Evolutionary conservation across 129 eudicot genomes (phyloP).

Genomic region (Artemisia annua): DNA sequence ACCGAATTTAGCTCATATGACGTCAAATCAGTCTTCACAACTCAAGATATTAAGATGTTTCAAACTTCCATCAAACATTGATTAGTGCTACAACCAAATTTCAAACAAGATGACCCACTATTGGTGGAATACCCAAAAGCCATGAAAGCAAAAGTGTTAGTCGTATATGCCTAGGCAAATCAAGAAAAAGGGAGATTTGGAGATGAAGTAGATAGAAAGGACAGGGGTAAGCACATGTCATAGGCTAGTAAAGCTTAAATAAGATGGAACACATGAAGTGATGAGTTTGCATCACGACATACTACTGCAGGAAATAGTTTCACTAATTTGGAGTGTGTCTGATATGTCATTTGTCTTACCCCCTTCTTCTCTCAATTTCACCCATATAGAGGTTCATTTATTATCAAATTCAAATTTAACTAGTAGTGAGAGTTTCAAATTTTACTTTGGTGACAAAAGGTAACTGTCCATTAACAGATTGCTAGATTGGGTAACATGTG

Average conservation of each 20-base stretch:
- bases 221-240: constrained; percentile 36
- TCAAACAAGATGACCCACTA: constrained; percentile 24
- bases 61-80: no score
- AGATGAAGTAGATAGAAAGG: constrained; percentile 28
- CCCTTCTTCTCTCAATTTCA: constrained; percentile 28
- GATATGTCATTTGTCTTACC: constrained; percentile 38
- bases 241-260: constrained; percentile 43
- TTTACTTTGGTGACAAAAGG: not conserved
- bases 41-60: no score
- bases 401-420: not conserved
- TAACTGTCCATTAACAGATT: constrained; percentile 17
- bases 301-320: constrained; percentile 39
- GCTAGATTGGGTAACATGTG: constrained; percentile 22
- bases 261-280: constrained; percentile 45
- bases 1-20: no score
- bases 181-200: constrained; percentile 31
- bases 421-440: constrained; percentile 11
- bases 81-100: constrained; percentile 2
- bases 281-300: constrained; percentile 33
- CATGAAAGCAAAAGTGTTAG: constrained; percentile 22
- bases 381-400: not conserved
- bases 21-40: no score
- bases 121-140: constrained; percentile 17
- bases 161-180: constrained; percentile 35
- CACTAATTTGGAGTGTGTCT: constrained; percentile 42